Conservation (phyloP, 257 asterid species). For the Solanum chmielewskii region DNA sequence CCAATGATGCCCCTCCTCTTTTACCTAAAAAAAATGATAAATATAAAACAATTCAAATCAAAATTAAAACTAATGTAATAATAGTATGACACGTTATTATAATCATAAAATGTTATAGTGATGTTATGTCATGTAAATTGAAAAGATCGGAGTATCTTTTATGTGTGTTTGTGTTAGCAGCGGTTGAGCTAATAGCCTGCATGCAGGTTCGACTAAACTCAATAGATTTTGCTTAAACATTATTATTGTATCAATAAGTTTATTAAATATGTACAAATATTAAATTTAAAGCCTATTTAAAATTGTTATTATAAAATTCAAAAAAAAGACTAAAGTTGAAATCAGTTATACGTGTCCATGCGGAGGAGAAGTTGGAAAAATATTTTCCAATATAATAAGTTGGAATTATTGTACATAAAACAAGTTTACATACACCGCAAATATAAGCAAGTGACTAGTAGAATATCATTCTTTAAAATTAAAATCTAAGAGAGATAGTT, state of each 20-base stretch:
- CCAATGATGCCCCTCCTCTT: constrained; percentile 31
- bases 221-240: not conserved
- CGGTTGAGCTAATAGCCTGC: not conserved
- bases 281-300: not conserved
- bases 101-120: not conserved
- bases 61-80: not conserved
- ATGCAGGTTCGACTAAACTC: not conserved
- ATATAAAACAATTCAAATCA: not conserved
- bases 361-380: not conserved
- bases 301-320: not conserved
- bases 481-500: not conserved
- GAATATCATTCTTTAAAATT: not conserved
- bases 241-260: not conserved
- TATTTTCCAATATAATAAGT: not conserved
- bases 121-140: not conserved
- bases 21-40: constrained; percentile 16
- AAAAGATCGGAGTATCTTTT: not conserved
- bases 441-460: not conserved
- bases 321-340: no score
- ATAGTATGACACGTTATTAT: not conserved
- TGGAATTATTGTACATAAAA: not conserved
- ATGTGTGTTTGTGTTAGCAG: not conserved
- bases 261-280: not conserved
- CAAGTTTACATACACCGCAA: not conserved
- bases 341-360: no score